Base-by-base conservation (phyloP, 192 early-diverging fungal genomes). In the Phlyctochytrium planicorne region DNA sequence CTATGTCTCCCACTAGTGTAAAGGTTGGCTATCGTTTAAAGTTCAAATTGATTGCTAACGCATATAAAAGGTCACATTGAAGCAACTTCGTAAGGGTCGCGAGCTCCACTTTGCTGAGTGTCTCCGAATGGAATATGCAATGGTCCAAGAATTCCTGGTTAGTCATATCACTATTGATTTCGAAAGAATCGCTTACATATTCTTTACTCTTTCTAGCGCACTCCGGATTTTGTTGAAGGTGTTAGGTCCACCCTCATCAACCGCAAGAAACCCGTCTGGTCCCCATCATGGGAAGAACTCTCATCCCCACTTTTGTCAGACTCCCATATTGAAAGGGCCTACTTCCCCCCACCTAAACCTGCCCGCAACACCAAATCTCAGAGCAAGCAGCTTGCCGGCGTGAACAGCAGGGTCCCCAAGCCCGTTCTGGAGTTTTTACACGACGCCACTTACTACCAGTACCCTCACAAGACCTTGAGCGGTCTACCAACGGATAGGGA, bases 161-260 rank as follows among this genome's bases (percentile, higher is more conserved):
- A 32, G 1, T 53, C 23, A 67, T 32, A 4, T 47, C n/a, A n/a
- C n/a, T n/a, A n/a, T n/a, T n/a, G n/a, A n/a, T n/a, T n/a, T n/a
- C n/a, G n/a, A n/a, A n/a, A n/a, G n/a, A n/a, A n/a, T n/a, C n/a
- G n/a, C 20, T 47, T 47, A 47, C 6, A 20, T 20, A 20, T 14
- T 14, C 40, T 6, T 20, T 47, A 47, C 6, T 6, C 40, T 20
- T 14, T 6, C 20, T 47, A 47, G 55, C 10, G 55, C 14, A 87
- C 81, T 1, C 86, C 85, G 53, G 96, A 99, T 72, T 94, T 99
- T 69, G 71, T 81, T 47, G 94, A 95, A 83, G 96, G 97, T 16
- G 94, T 98, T 0, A 89, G 71, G 16, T 88, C 91, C 17, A 73
- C 82, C 30, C 79, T 99, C 65, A 79, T 96, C 36, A 78, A 87